Conservation (phyloP, 805 yeast genomes). For the Kuraishia floccosa region DNA sequence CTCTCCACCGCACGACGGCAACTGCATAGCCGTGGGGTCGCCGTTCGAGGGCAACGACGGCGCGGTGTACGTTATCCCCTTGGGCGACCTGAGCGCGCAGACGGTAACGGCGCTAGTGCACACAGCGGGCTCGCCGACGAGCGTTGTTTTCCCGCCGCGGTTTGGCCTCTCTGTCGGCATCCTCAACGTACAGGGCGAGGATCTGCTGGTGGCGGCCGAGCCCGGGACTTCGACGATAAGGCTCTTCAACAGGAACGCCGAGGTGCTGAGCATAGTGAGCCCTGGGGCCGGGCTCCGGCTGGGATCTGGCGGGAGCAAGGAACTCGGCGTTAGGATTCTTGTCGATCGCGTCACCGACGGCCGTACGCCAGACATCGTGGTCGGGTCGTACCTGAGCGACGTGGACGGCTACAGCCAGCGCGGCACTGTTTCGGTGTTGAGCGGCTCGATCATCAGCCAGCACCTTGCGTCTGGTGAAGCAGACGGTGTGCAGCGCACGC, state of each 20-base stretch:
- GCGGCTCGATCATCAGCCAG: conserved; percentile 10
- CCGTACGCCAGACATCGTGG: conserved; percentile 26
- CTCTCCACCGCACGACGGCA: conserved; percentile 16
- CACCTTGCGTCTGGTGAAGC: no score
- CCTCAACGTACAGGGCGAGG: conserved; percentile 15
- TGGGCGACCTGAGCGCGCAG: conserved; percentile 16
- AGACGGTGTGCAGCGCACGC: neutral
- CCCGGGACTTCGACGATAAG: conserved; percentile 40
- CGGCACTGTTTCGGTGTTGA: conserved; percentile 23
- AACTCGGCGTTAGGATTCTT: conserved; percentile 23
- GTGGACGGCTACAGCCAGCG: conserved; percentile 13
- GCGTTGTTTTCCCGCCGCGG: conserved; percentile 15
- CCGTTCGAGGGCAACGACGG: conserved; percentile 33
- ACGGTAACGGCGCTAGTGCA: neutral
- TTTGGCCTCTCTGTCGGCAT: conserved; percentile 30
- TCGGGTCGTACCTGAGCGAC: conserved; percentile 29
- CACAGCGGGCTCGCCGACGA: neutral
- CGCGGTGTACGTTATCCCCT: conserved; percentile 30
- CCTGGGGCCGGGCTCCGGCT: conserved; percentile 13
- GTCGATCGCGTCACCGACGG: conserved; percentile 23
- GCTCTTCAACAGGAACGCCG: conserved; percentile 18
- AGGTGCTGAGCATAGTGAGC: conserved; percentile 15
- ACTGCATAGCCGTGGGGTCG: conserved; percentile 38
- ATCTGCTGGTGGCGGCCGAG: conserved; percentile 31
- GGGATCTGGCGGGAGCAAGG: conserved; percentile 30